Evolutionary conservation across 2,329 filamentous ascomycete species (phyloP), one percentile per base, ranked within the genome.

Genomic region (Pseudocercospora macadamiae): DNA sequence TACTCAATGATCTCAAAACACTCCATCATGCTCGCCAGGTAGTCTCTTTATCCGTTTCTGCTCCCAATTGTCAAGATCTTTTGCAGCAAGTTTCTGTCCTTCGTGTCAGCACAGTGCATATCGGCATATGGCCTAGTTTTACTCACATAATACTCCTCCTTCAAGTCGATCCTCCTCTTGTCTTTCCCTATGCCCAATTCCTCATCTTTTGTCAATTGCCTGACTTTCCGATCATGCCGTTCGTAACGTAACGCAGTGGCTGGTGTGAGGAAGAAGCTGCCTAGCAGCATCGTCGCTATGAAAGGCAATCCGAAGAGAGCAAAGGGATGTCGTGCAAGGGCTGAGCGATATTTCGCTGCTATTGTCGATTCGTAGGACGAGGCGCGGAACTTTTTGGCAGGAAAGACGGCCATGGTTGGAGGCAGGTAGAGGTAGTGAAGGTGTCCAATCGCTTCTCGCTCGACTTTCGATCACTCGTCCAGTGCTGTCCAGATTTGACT

Each of bases 61-160:
- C 74, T 97, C 93, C 95, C 95, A 99, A 71, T 91, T 85, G 70
- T 99, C 93, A 61, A 97, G 78, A 72, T 97, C 95, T 75, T 96
- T 96, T 28, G 90, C 90, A 67, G 91, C 89, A 36, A 90, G 80
- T 77, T 87, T 86, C 90, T 95, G 75, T n/a, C n/a, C 14, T 7
- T 37, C 48, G 9, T 10, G 51, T 67, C 51, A 65, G 61, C 59
- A 48, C 1, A 23, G 1, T 26, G 1, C 2, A 36, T 2, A 3
- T 18, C 6, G 25, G 7, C 79, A 75, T 45, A n/a, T 52, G 9
- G 49, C 55, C 9, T 10, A 23, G 9, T 16, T 32, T 6, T 32
- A 84, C 89, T 76, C 72, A 93, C 91, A 73, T 93, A 92, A 74
- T 93, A 97, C 79, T 89, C 91, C 72, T 91, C 93, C 77, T 84